These are phyloP conservation scores for Straminergon stramineum DNA, from an alignment of 225 moss, liverwort and hornwort species.

Conservation along the genomic window DNA sequence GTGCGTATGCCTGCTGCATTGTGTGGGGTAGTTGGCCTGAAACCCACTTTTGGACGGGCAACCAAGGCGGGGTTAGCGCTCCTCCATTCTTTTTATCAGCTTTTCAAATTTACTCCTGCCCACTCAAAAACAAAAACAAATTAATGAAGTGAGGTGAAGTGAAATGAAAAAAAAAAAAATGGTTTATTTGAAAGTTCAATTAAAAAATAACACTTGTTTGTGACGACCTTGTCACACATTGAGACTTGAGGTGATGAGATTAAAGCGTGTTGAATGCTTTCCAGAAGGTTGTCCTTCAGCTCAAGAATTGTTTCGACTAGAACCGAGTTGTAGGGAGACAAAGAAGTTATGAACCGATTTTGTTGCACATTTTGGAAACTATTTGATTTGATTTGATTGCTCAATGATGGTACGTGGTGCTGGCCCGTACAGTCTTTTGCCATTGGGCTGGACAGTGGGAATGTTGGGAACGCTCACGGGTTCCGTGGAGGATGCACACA, in stretches of 20 bases:
- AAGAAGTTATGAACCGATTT: not conserved
- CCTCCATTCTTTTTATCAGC: not conserved
- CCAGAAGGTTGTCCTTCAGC: not conserved
- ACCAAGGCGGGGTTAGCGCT: slow-evolving; percentile 19
- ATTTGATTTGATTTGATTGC: not conserved
- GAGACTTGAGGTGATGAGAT: not conserved
- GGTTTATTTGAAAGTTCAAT: no score
- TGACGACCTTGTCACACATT: not conserved
- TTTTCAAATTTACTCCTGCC: not conserved
- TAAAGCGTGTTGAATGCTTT: not conserved
- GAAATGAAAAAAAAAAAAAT: no score
- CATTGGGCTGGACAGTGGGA: slow-evolving; percentile 72
- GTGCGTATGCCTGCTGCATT: slow-evolving; percentile 48
- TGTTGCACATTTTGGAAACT: not conserved
- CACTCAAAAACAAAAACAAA: not conserved
- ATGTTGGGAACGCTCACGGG: slow-evolving; percentile 71
- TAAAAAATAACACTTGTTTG: no score
- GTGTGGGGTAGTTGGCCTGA: slow-evolving; percentile 68
- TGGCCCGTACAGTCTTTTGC: slow-evolving; percentile 33
- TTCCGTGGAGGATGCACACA: slow-evolving; percentile 69
- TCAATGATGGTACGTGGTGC: not conserved
- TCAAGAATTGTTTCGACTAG: not conserved
- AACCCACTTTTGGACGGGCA: slow-evolving; percentile 64
- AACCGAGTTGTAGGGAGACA: not conserved
- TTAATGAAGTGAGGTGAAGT: not conserved